Evolutionary conservation across 495 filamentous ascomycete species (phyloP).

Genomic region (Penicillium maclennaniae): DNA sequence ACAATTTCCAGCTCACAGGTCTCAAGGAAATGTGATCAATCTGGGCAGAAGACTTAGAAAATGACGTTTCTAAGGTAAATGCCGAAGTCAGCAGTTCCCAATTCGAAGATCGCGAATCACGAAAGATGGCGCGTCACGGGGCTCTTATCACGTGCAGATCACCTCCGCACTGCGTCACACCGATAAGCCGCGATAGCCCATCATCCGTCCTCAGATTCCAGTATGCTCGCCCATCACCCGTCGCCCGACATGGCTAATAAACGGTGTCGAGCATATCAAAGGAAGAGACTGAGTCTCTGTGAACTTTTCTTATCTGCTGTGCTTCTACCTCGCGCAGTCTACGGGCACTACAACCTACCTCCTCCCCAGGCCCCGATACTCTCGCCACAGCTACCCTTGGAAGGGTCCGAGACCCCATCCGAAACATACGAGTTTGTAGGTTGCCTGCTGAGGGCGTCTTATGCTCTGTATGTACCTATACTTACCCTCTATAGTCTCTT

Average conservation of each 20-base stretch:
- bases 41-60: background rate
- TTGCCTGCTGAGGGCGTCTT: background rate
- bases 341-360: constrained; percentile 19
- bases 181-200: constrained; percentile 5
- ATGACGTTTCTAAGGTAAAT: background rate
- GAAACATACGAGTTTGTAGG: constrained; percentile 40
- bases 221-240: background rate
- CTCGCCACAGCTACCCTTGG: constrained; percentile 31
- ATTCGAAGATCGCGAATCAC: background rate
- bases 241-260: constrained; percentile 12
- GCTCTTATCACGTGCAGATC: constrained; percentile 9
- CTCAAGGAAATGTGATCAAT: background rate
- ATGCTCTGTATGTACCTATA: background rate
- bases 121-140: constrained; percentile 8
- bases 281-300: constrained; percentile 14
- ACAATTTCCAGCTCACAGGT: background rate
- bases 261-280: constrained; percentile 12
- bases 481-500: constrained; percentile 55
- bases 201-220: constrained; percentile 16
- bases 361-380: constrained; percentile 27
- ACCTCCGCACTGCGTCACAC: constrained; percentile 7
- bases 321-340: constrained; percentile 17
- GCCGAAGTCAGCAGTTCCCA: background rate
- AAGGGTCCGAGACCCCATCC: constrained; percentile 13
- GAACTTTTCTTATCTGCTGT: constrained; percentile 22